A percentile compares a stretch with the other conserved stretches of the same genome.
Evolutionary conservation across 768 basidiomycete species (phyloP).

Genomic region (Russula earlei): DNA sequence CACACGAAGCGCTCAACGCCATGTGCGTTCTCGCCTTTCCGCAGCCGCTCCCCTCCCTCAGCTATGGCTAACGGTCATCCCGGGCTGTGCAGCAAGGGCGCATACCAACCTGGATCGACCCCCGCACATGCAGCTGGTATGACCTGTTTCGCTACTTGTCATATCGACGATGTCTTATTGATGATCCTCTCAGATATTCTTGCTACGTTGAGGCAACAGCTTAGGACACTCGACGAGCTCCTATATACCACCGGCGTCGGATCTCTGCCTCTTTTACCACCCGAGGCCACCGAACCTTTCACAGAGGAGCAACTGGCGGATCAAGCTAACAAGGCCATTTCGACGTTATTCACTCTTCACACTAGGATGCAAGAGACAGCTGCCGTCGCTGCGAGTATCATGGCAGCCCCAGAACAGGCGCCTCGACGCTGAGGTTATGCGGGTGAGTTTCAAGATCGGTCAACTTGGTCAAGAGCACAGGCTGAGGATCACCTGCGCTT

Average conservation of each 20-base stretch:
- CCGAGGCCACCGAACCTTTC: constrained; percentile 1
- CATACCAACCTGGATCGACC: constrained; percentile 15
- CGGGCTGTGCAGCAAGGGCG: constrained; percentile 4
- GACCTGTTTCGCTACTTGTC: background rate
- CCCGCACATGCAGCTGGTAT: constrained; percentile 12
- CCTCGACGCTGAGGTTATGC: constrained; percentile 4
- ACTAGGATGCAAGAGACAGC: constrained; percentile 15
- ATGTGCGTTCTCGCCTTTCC: constrained; percentile 8
- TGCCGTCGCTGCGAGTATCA: constrained; percentile 14
- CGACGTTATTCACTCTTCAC: constrained; percentile 4
- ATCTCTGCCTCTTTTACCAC: constrained; percentile 15
- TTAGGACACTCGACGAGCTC: constrained; percentile 5
- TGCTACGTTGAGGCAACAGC: constrained; percentile 8
- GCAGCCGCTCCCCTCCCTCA: background rate
- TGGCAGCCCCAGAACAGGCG: constrained; percentile 9
- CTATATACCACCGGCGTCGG: constrained; percentile 14
- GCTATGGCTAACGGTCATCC: background rate
- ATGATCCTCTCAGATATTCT: constrained; percentile 3
- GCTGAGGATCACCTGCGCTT: background rate
- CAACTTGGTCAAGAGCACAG: background rate
- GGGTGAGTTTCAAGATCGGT: background rate
- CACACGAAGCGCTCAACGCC: constrained; percentile 14
- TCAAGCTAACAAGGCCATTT: constrained; percentile 16
- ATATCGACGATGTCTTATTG: no score
- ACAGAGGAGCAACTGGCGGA: constrained; percentile 16